Percentiles rank a stretch among this genome's conserved stretches.
Evolutionary conservation across 2,329 filamentous ascomycete species (phyloP).

Genomic region (Didymosphaeria variabile): DNA sequence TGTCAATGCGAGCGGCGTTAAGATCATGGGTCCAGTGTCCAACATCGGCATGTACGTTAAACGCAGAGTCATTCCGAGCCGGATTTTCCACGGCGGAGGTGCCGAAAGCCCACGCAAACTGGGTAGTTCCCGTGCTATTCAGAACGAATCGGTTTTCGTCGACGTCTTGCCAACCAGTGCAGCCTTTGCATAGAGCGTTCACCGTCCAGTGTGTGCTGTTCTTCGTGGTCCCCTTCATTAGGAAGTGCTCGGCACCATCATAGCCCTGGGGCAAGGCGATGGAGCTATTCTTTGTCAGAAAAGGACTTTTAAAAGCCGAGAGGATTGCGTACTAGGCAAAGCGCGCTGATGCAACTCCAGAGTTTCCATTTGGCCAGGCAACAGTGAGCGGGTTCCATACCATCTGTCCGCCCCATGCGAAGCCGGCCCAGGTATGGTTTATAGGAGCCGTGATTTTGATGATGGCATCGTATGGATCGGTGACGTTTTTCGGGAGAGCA

Average conservation of each 20-base stretch:
- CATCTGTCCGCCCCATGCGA: constrained; percentile 45
- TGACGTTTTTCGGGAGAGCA: constrained; percentile 39
- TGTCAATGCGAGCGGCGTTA: constrained; percentile 40
- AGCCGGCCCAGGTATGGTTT: constrained; percentile 39
- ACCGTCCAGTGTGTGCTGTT: constrained; percentile 47
- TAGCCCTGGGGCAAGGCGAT: constrained; percentile 39
- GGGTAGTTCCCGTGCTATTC: constrained; percentile 36
- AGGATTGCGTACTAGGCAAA: constrained; percentile 40
- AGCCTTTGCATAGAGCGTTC: constrained; percentile 41
- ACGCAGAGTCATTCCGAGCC: constrained; percentile 41
- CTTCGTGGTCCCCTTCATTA: constrained; percentile 40
- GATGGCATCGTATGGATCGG: constrained; percentile 44
- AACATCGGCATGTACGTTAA: constrained; percentile 41
- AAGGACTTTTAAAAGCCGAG: neutral
- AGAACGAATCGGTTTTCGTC: constrained; percentile 38
- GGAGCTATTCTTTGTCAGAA: constrained; percentile 34
- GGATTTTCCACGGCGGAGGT: constrained; percentile 37
- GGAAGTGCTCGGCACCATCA: constrained; percentile 38
- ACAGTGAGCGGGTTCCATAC: constrained; percentile 46
- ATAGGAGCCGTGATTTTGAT: constrained; percentile 40
- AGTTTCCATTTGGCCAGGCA: constrained; percentile 41
- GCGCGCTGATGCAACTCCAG: constrained; percentile 38
- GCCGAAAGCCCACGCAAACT: constrained; percentile 46
- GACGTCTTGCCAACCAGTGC: constrained; percentile 41
- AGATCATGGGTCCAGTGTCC: constrained; percentile 46